These are phyloP conservation scores for Vanrija sp. DNA, from an alignment of 1,284 basidiomycete genomes.

Conservation along the genomic window DNA sequence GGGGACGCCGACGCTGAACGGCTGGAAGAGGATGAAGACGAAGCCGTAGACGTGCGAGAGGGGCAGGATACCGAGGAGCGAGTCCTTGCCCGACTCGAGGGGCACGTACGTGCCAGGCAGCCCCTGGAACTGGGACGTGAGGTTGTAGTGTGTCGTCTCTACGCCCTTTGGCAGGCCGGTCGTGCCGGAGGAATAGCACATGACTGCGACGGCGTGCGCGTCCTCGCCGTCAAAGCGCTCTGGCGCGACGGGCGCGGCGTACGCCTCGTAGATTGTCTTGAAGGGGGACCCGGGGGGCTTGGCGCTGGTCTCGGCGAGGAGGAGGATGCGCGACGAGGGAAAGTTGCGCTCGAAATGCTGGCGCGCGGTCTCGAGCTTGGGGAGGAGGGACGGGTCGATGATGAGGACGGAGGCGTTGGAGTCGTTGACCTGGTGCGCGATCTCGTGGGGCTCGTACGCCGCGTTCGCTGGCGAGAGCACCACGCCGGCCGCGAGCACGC, in stretches of 20 bases:
- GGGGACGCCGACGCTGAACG: conserved; percentile 58
- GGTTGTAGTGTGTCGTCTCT: conserved; percentile 62
- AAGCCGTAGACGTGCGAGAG: conserved; percentile 16
- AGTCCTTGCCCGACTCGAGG: conserved; percentile 1
- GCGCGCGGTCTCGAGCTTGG: conserved; percentile 28
- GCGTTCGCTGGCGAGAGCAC: conserved; percentile 41
- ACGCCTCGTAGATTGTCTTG: conserved; percentile 43
- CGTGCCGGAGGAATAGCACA: conserved; percentile 67
- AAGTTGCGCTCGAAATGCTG: background rate
- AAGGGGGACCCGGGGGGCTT: conserved; percentile 10
- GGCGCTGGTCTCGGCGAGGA: conserved; percentile 2
- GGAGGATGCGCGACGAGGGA: background rate
- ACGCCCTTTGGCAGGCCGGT: conserved; percentile 48
- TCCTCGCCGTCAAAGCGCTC: conserved; percentile 3
- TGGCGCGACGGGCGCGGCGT: background rate
- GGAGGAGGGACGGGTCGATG: conserved; percentile 55
- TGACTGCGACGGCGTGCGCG: conserved; percentile 10
- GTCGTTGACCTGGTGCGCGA: conserved; percentile 50
- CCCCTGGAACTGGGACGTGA: conserved; percentile 46
- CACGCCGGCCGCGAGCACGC: conserved; percentile 47
- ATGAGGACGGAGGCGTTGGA: conserved; percentile 58
- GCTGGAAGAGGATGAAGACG: conserved; percentile 55
- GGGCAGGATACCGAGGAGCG: conserved; percentile 11
- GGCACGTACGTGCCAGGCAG: background rate
- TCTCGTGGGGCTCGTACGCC: conserved; percentile 20